phyloP scores from a whole-genome alignment of 2,329 filamentous ascomycete genomes.

The Mycosphaerella arachidis region DNA sequence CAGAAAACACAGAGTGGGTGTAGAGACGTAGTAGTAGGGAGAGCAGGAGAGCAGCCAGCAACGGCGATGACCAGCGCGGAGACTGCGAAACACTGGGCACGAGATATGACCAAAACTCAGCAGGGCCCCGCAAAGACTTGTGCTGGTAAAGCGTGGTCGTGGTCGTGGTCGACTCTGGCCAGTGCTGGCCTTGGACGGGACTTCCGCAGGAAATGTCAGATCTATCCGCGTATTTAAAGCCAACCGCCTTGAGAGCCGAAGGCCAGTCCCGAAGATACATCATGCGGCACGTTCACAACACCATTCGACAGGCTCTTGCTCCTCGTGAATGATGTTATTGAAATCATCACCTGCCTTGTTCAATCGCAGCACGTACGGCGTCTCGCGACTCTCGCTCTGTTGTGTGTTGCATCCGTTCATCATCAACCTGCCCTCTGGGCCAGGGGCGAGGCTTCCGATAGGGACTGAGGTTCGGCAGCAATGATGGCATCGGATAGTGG shows the following conservation, averaged over 20 bases:
- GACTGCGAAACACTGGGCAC: neutral
- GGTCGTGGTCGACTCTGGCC: neutral
- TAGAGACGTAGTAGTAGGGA: neutral
- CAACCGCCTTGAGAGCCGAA: neutral
- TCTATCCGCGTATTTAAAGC: neutral
- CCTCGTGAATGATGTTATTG: neutral
- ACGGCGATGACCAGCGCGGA: conserved; percentile 1
- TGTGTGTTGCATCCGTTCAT: neutral
- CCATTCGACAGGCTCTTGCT: too few relatives aligned
- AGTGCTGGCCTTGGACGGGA: neutral
- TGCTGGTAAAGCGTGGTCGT: neutral
- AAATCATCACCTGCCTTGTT: neutral
- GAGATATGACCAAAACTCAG: neutral
- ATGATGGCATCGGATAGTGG: too few relatives aligned
- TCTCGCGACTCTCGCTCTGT: neutral
- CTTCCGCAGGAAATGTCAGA: neutral
- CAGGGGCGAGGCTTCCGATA: neutral
- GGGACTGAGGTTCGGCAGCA: neutral
- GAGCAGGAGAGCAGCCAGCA: neutral
- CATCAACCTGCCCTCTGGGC: neutral
- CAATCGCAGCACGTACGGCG: neutral
- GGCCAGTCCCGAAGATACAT: neutral
- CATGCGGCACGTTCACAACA: neutral
- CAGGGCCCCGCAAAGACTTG: neutral
- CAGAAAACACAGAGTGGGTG: neutral